Evolutionary conservation across 345 rosid species (phyloP).

Genomic region (Hypericum perforatum): DNA sequence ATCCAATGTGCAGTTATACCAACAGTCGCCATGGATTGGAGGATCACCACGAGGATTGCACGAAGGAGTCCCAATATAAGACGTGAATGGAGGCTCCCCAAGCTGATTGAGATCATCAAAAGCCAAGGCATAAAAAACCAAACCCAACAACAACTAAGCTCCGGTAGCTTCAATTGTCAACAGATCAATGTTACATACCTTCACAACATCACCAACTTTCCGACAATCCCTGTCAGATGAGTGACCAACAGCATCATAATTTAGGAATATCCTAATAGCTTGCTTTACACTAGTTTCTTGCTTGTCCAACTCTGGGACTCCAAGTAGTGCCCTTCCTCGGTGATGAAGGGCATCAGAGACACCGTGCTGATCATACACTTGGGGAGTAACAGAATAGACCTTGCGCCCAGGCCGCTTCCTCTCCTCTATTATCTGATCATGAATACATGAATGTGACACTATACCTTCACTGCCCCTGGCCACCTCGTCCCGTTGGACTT

Average conservation of each 20-base stretch:
- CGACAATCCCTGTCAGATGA: slow-evolving; percentile 84
- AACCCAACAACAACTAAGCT: background rate
- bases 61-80: slow-evolving; percentile 42
- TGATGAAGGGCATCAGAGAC: slow-evolving; percentile 29
- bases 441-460: slow-evolving; percentile 82
- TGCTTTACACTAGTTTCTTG: slow-evolving; percentile 52
- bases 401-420: slow-evolving; percentile 77
- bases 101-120: slow-evolving; percentile 37
- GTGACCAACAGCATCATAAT: slow-evolving; percentile 98
- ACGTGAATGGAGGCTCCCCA: slow-evolving; percentile 74
- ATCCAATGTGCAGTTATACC: slow-evolving; percentile 93
- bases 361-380: slow-evolving; percentile 56
- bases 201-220: slow-evolving; percentile 72
- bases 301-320: slow-evolving; percentile 20
- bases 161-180: slow-evolving; percentile 5
- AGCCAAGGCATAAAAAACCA: slow-evolving; percentile 12
- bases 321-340: slow-evolving; percentile 74
- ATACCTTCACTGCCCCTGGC: slow-evolving; percentile 37
- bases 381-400: slow-evolving; percentile 80
- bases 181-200: slow-evolving; percentile 41
- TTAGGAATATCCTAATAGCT: slow-evolving; percentile 85
- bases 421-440: slow-evolving; percentile 82
- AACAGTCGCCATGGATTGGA: slow-evolving; percentile 83
- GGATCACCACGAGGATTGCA: slow-evolving; percentile 73
- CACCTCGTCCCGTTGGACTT: slow-evolving; percentile 23